A percentile compares a stretch with the other conserved stretches of the same genome.
Conservation (phyloP, 2,329 filamentous ascomycete species). For the Aspergillus sclerotialis region DNA sequence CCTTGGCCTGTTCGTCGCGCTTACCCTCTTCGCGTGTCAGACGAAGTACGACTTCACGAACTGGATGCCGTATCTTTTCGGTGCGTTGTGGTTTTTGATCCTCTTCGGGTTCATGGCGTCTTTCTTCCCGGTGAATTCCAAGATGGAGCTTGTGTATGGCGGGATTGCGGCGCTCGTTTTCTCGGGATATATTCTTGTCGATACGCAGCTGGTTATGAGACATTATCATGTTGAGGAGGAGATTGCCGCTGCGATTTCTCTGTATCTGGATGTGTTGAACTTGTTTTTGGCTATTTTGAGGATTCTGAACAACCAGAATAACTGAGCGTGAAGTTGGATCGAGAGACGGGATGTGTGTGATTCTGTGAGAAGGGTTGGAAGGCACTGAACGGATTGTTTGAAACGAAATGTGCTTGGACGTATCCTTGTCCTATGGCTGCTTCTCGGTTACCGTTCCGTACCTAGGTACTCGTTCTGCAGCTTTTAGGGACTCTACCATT, state of each 20-base stretch:
- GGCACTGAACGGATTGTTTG: no score
- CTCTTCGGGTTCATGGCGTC: slow-evolving; percentile 87
- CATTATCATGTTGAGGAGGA: slow-evolving; percentile 98
- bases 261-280: slow-evolving; percentile 96
- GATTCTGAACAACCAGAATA: slow-evolving; percentile 92
- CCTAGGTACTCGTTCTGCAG: no score
- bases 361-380: no score
- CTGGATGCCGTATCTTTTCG: slow-evolving; percentile 94
- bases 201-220: slow-evolving; percentile 91
- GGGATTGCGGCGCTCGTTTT: slow-evolving; percentile 79
- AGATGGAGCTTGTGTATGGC: slow-evolving; percentile 77
- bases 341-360: no score
- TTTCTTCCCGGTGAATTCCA: slow-evolving; percentile 81
- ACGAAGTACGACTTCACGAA: slow-evolving; percentile 96
- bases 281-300: slow-evolving; percentile 91
- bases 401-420: no score
- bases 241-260: slow-evolving; percentile 87
- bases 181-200: slow-evolving; percentile 88
- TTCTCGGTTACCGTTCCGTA: no score
- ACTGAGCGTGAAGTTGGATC: no score
- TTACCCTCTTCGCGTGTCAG: slow-evolving; percentile 85
- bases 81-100: slow-evolving; percentile 79
- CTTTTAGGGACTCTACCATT: no score
- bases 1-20: slow-evolving; percentile 55
- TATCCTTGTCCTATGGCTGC: no score